These are phyloP conservation scores for Phialophora expanda DNA, from an alignment of 2,329 filamentous ascomycete genomes.

Conservation along the genomic window DNA sequence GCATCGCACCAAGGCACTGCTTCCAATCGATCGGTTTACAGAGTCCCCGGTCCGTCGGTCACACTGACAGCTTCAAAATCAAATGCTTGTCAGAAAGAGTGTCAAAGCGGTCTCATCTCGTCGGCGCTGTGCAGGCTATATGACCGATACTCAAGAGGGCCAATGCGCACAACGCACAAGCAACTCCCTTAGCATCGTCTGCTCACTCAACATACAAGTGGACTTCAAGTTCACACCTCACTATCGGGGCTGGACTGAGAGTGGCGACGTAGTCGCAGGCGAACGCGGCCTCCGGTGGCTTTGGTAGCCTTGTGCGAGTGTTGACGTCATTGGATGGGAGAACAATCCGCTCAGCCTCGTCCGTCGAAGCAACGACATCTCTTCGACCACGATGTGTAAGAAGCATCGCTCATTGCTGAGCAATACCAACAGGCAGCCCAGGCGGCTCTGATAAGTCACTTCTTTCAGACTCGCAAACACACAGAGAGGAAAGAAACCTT, in stretches of 20 bases:
- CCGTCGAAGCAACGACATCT: conserved; percentile 7
- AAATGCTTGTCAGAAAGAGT: background rate
- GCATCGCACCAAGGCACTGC: background rate
- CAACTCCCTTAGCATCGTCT: background rate
- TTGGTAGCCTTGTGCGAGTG: background rate
- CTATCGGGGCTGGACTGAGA: background rate
- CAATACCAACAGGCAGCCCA: background rate
- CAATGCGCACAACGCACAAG: background rate
- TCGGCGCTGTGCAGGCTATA: background rate
- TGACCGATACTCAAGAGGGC: background rate
- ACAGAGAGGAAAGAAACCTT: background rate
- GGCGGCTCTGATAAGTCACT: background rate
- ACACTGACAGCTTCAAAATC: background rate
- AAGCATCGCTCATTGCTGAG: background rate
- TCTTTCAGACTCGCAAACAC: background rate
- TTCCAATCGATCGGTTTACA: background rate
- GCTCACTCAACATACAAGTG: background rate
- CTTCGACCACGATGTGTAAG: conserved; percentile 1
- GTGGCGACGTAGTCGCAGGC: background rate
- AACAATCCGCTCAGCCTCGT: conserved; percentile 4
- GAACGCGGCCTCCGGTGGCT: background rate
- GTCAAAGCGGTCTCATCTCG: background rate
- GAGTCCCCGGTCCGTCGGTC: background rate
- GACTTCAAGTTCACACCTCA: background rate
- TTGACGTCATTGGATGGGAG: conserved; percentile 29